phyloP scores from a whole-genome alignment of 176 grass and related monocot genomes.

The Ensete glaucum region DNA sequence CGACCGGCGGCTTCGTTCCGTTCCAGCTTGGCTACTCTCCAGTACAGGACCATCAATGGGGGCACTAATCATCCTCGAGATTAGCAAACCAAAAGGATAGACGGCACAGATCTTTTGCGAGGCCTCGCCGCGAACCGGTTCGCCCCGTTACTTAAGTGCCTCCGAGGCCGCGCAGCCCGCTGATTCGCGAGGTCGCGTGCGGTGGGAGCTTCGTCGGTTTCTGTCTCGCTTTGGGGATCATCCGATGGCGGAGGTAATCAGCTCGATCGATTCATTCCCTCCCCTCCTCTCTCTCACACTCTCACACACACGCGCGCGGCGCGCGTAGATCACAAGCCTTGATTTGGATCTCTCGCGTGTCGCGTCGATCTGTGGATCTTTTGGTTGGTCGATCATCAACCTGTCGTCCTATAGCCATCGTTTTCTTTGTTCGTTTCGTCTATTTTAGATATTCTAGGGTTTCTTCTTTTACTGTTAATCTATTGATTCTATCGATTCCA shows the following conservation, averaged over 20 bases:
- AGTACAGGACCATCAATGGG: too few relatives aligned
- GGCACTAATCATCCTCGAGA: too few relatives aligned
- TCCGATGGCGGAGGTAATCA: constrained; percentile 1
- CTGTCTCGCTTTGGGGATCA: neutral
- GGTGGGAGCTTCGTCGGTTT: neutral
- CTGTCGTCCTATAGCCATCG: neutral
- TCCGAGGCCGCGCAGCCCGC: too few relatives aligned
- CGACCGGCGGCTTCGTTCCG: too few relatives aligned
- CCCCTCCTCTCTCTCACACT: neutral
- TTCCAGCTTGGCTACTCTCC: too few relatives aligned
- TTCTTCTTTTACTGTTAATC: neutral
- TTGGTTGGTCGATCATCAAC: neutral
- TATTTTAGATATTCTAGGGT: neutral
- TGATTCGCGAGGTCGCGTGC: neutral
- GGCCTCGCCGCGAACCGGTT: too few relatives aligned
- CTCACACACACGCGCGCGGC: too few relatives aligned
- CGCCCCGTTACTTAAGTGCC: too few relatives aligned
- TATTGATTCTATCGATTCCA: neutral
- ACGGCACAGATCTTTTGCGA: too few relatives aligned
- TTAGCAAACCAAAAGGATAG: too few relatives aligned
- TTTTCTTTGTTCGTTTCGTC: neutral
- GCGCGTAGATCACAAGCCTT: neutral
- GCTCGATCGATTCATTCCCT: neutral
- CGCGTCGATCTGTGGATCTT: neutral
- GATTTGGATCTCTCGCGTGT: neutral